Evolutionary conservation across 768 basidiomycete species (phyloP), one percentile per base, ranked within the genome.

Genomic region (Coprinellus micaceus): DNA sequence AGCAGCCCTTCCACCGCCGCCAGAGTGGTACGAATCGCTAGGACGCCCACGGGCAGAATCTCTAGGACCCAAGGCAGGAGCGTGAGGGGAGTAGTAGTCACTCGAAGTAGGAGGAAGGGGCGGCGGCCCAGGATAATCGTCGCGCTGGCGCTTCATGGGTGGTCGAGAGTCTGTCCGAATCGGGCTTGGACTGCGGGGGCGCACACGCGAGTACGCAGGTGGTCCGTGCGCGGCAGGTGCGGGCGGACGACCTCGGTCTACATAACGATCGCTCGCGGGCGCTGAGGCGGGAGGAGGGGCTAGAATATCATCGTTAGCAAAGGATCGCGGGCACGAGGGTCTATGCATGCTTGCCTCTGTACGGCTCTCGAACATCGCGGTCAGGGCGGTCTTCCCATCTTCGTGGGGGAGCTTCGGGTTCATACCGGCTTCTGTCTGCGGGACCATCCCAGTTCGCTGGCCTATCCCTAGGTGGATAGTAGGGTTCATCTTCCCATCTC

Each of bases 161-260:
- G 80, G 80, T 22, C 79, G 70, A 22, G 67, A 22, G 43, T 78
- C 79, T 22, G 77, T 78, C 1, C 73, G 65, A 2, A 69, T 81
- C 3, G 76, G 72, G 56, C 80, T 82, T 40, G 78, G 71, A 12
- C 80, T 82, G 40, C 79, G 71, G 11, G 60, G 71, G n/a, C 80
- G 73, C 21, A 79, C 71, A 4, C 79, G 74, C n/a, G 68, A 69
- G 57, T 72, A 76, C 15, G 63, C 57, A 21, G 67, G 58, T 17
- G 53, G 54, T 26, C 44, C 51, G 13, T 62, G 58, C 6, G 58
- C 52, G 11, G 41, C 19, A 17, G 59, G 54, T 6, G 69, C 58
- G 2, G 67, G 61, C 24, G 61, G 62, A 4, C 62, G 64, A 46
- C 57, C 57, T 30, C 60, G 71, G 61, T 60, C 61, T 6, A 54